These are phyloP conservation scores for Aspergillus sclerotialis DNA, from an alignment of 2,329 filamentous ascomycete species.

Conservation along the genomic window DNA sequence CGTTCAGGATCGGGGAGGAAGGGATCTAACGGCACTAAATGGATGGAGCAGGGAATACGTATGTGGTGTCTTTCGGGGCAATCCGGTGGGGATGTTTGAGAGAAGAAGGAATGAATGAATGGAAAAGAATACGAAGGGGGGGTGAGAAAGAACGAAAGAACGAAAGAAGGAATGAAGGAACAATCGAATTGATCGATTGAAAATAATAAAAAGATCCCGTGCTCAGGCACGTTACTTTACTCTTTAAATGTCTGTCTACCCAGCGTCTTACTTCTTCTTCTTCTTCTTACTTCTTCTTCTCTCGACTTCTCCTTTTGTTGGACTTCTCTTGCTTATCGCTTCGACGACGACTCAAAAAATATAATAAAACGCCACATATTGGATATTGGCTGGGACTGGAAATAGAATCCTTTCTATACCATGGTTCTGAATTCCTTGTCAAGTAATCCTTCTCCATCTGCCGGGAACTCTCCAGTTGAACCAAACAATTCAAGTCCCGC, in stretches of 20 bases:
- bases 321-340: background rate
- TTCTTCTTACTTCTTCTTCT: background rate
- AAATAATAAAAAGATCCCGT: slow-evolving; percentile 10
- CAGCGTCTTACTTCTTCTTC: background rate
- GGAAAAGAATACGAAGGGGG: slow-evolving; percentile 3
- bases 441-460: no score
- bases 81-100: background rate
- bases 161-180: slow-evolving; percentile 5
- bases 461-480: no score
- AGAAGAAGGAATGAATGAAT: slow-evolving; percentile 1
- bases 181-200: no score
- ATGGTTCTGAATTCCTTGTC: no score
- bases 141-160: slow-evolving; percentile 4
- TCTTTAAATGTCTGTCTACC: background rate
- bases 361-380: no score
- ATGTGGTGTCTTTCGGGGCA: background rate
- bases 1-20: background rate
- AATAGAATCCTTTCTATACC: no score
- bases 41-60: background rate
- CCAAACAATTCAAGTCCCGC: no score
- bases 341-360: no score
- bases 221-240: background rate
- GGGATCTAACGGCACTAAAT: background rate
- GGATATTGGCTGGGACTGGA: no score
- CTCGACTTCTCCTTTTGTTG: background rate